Base-by-base conservation (phyloP, 1,284 basidiomycete genomes). In the Melampsora occidentalis region DNA sequence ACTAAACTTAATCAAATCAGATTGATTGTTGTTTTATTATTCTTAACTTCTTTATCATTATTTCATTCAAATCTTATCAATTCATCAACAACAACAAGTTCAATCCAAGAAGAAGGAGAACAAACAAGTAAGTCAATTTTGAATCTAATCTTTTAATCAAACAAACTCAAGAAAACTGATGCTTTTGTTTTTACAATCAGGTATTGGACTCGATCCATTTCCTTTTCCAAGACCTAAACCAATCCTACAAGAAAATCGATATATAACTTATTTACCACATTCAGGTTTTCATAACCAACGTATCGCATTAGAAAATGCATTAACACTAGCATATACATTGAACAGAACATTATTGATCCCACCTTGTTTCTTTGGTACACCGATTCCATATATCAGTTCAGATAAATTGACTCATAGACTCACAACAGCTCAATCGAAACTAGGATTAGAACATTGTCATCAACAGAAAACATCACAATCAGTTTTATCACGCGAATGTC, bases 211-310 rank as follows among this genome's bases (percentile, higher is more conserved):
- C 57, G 57, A 59, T 16, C 57, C 57, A 25, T 59, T 59, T 31
- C 57, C 57, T 0, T 12, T 22, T 3, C 22, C 57, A 31, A 22
- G 57, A 25, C 57, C 57, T 25, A 59, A 59, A 59, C 57, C 62
- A 18, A 12, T 42, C 31, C 3, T 33, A 2, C 9, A 20, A n/a
- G 0, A 7, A 42, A 18, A n/a, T 18, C 62, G 66, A 48, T 79
- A 71, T 51, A 65, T 79, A 59, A 70, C 77, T 10, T 79, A 79
- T 68, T 76, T 78, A n/a, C 75, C 80, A 9, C 80, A 80, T 63
- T 78, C 79, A 35, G 90, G 91, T 2, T 90, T 91, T 79, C 90
- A 92, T 83, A 92, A 92, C 81, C 91, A 92, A 83, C 88, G 91
- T 46, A 91, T 93, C 77, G 89, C 90, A 25, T 86, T 93, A 78